Evolutionary conservation across 345 rosid genomes (phyloP).

Genomic region (Gossypium arboreum): DNA sequence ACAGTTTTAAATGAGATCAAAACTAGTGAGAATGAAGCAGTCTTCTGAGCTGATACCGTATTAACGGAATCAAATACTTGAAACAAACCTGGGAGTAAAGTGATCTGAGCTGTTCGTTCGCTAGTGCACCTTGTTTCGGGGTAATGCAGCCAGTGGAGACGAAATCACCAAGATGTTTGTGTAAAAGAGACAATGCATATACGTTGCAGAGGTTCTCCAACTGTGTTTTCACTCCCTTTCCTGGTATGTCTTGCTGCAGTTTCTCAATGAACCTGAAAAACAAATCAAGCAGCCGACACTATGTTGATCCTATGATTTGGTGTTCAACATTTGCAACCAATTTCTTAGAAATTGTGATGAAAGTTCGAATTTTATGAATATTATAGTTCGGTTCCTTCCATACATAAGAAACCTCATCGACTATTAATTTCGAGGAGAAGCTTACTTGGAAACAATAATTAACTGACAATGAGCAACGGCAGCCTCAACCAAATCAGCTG

Average conservation of each 20-base stretch:
- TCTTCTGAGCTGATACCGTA: background rate
- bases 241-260: conserved; percentile 75
- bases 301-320: background rate
- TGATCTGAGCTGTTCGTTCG: conserved; percentile 73
- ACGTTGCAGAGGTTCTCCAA: conserved; percentile 62
- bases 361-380: background rate
- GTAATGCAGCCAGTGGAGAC: conserved; percentile 71
- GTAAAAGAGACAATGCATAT: conserved; percentile 73
- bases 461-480: conserved; percentile 94
- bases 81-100: conserved; percentile 64
- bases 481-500: conserved; percentile 75
- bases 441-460: conserved; percentile 95
- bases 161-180: conserved; percentile 85
- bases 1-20: conserved; percentile 6
- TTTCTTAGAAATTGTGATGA: background rate
- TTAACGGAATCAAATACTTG: background rate
- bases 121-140: conserved; percentile 78
- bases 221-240: conserved; percentile 77
- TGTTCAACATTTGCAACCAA: background rate
- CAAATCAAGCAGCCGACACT: background rate
- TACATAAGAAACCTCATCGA: background rate
- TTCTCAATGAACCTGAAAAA: conserved; percentile 78
- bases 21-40: background rate
- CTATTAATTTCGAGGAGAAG: background rate
- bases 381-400: background rate